A percentile compares a stretch with the other conserved stretches of the same genome.
Evolutionary conservation across 768 basidiomycete genomes (phyloP).

Genomic region (Podaxis carcinomalis): DNA sequence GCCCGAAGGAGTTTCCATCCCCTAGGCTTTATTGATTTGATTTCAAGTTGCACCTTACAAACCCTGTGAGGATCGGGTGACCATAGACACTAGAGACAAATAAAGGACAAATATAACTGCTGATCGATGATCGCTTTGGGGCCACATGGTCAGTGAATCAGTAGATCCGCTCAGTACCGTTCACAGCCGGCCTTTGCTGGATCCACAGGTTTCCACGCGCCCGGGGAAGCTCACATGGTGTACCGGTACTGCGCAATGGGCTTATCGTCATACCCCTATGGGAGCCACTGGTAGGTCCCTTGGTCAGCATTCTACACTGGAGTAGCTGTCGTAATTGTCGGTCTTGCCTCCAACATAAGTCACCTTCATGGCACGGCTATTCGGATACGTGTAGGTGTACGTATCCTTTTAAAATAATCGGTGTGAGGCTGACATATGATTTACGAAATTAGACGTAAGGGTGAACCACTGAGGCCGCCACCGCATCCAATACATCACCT

Average conservation of each 20-base stretch:
- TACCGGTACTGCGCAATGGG: not conserved
- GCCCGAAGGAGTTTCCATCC: no score
- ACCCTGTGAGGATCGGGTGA: not conserved
- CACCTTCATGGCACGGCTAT: no score
- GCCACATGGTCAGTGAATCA: not conserved
- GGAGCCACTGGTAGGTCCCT: not conserved
- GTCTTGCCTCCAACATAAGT: no score
- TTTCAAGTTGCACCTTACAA: no score
- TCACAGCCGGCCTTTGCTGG: not conserved
- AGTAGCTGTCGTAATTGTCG: no score
- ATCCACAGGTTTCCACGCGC: not conserved
- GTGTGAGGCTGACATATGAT: not conserved
- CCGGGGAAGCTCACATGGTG: not conserved
- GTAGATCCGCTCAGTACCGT: not conserved
- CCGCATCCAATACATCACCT: not conserved
- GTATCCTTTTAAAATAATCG: no score
- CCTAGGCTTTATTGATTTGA: no score
- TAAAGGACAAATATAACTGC: not conserved
- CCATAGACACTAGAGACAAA: not conserved
- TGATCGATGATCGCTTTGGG: not conserved
- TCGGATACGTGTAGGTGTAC: no score
- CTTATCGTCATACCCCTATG: not conserved
- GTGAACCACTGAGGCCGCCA: not conserved
- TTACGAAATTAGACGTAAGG: not conserved
- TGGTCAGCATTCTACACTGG: no score